A percentile compares a stretch with the other conserved stretches of the same genome.
Evolutionary conservation across 495 filamentous ascomycete genomes (phyloP).

Genomic region (Articulospora tetracladia): DNA sequence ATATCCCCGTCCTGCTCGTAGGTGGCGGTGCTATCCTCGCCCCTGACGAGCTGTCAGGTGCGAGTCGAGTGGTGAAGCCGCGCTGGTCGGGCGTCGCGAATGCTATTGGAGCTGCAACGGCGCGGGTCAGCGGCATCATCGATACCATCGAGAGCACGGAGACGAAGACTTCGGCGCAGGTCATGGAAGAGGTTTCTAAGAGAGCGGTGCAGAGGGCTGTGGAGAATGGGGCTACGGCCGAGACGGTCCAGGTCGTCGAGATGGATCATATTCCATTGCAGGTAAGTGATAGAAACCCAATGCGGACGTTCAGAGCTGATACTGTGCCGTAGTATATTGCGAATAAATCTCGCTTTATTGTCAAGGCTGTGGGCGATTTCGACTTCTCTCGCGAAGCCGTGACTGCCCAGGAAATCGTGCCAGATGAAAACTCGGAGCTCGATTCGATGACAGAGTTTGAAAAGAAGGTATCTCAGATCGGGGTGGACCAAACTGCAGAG

Average conservation of each 20-base stretch:
- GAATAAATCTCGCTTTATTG: slow-evolving; percentile 45
- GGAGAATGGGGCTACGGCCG: slow-evolving; percentile 25
- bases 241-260: slow-evolving; percentile 28
- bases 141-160: slow-evolving; percentile 35
- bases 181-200: slow-evolving; percentile 28
- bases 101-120: slow-evolving; percentile 47
- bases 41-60: slow-evolving; percentile 30
- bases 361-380: slow-evolving; percentile 47
- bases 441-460: slow-evolving; percentile 15
- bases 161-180: slow-evolving; percentile 23
- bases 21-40: slow-evolving; percentile 37
- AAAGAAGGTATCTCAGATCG: background rate
- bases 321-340: slow-evolving; percentile 41
- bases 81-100: slow-evolving; percentile 46
- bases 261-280: slow-evolving; percentile 34
- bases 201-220: slow-evolving; percentile 29
- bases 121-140: slow-evolving; percentile 33
- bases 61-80: slow-evolving; percentile 35
- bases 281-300: background rate
- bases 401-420: background rate
- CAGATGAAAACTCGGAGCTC: background rate
- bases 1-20: slow-evolving; percentile 43
- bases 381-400: slow-evolving; percentile 36
- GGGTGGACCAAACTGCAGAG: background rate
- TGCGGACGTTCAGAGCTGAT: background rate